Conservation (phyloP, 352 stramenopile species). For the Pythium dissimile region DNA sequence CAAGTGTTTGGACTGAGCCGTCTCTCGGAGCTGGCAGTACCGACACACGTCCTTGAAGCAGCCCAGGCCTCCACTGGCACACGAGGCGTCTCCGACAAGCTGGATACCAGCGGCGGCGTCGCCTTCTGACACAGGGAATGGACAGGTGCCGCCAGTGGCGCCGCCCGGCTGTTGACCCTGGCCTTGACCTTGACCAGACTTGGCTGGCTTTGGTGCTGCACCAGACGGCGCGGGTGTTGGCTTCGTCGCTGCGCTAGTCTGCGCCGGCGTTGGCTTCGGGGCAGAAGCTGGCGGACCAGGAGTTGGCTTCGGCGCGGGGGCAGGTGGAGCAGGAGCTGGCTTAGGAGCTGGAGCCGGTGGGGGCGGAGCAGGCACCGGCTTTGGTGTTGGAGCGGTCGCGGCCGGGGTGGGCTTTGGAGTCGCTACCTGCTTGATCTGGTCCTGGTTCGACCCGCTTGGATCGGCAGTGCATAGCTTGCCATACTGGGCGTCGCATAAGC, state of each 20-base stretch:
- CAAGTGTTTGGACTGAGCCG: neutral
- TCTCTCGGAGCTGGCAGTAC: neutral
- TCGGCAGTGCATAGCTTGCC: conserved; percentile 31
- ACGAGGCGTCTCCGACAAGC: neutral
- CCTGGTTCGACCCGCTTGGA: neutral
- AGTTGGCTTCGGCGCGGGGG: neutral
- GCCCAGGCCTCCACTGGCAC: neutral
- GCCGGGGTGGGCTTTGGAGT: too few relatives aligned
- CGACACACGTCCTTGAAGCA: neutral
- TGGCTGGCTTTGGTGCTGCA: conserved; percentile 10
- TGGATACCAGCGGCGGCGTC: neutral
- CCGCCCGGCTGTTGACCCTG: neutral
- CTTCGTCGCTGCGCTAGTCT: conserved; percentile 1
- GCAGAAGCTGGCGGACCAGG: neutral
- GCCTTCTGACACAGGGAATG: neutral
- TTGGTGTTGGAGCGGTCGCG: neutral
- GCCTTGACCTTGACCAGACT: neutral
- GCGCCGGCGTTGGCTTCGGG: conserved; percentile 1
- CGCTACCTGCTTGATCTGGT: too few relatives aligned
- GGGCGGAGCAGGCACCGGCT: neutral
- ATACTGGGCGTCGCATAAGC: conserved; percentile 25
- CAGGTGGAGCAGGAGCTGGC: conserved; percentile 2
- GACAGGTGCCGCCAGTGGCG: neutral
- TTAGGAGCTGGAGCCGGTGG: conserved; percentile 14
- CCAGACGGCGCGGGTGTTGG: neutral